Evolutionary conservation across 441 rosid genomes (phyloP).

Genomic region (Brassica balearica): DNA sequence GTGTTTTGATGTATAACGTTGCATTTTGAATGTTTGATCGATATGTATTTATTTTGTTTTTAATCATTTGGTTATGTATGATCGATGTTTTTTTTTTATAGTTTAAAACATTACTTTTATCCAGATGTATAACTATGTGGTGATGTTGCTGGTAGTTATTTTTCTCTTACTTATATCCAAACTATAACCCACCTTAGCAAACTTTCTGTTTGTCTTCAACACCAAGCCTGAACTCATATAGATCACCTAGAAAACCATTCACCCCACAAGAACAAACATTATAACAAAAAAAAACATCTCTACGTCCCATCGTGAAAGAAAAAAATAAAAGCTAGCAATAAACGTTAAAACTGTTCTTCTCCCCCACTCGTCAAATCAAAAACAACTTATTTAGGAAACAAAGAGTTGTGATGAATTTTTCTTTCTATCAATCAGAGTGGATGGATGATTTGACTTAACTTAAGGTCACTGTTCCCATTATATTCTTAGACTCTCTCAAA

Average conservation of each 20-base stretch:
- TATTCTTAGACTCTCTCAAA: constrained; percentile 23
- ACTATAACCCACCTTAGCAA: not conserved
- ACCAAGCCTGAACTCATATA: not conserved
- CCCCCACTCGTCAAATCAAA: constrained; percentile 38
- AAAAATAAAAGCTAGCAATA: not conserved
- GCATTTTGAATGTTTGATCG: too few relatives aligned
- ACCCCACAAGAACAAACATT: not conserved
- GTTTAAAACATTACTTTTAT: too few relatives aligned
- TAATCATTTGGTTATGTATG: too few relatives aligned
- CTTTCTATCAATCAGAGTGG: constrained; percentile 43
- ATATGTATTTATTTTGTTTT: too few relatives aligned
- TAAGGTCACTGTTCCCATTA: constrained; percentile 42
- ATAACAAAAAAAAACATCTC: too few relatives aligned
- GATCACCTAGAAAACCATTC: not conserved
- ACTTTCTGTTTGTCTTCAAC: not conserved
- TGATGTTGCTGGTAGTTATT: not conserved
- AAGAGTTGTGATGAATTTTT: constrained; percentile 40
- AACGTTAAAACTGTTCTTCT: constrained; percentile 36
- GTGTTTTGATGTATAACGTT: too few relatives aligned
- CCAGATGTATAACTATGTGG: not conserved
- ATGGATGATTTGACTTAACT: constrained; percentile 45
- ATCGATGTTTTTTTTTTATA: too few relatives aligned
- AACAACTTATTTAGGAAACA: constrained; percentile 43
- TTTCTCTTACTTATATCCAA: not conserved
- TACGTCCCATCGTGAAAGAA: too few relatives aligned